phyloP scores from a whole-genome alignment of 73 alveolate genomes.

The Uronychia binucleata region DNA sequence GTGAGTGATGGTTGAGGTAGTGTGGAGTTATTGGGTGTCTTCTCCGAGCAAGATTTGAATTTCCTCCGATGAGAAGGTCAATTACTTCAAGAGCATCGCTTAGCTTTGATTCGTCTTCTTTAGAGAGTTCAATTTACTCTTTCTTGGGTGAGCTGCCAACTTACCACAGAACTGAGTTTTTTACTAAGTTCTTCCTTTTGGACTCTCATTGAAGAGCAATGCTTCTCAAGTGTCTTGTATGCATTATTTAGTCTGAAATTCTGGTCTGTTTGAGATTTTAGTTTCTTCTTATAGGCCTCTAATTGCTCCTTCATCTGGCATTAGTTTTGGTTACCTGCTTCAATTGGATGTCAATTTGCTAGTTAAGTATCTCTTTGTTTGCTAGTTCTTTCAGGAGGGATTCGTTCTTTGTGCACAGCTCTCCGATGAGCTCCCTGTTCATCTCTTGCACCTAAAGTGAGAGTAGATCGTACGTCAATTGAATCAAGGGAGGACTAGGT shows the following conservation, averaged over 20 bases:
- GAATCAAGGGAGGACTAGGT: constrained; percentile 1
- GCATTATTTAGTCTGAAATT: constrained; percentile 18
- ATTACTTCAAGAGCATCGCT: too few species aligned
- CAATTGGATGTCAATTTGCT: neutral
- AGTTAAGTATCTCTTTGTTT: neutral
- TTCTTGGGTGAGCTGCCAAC: neutral
- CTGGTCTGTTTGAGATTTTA: constrained; percentile 9
- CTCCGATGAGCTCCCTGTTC: neutral
- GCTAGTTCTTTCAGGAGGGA: neutral
- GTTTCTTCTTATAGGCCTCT: constrained; percentile 7
- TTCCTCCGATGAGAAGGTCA: too few species aligned
- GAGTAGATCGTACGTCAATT: too few species aligned
- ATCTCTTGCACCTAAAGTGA: neutral
- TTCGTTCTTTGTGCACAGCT: neutral
- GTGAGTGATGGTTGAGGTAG: constrained; percentile 3
- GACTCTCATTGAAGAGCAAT: neutral
- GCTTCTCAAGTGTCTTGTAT: constrained; percentile 35
- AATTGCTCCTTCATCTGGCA: constrained; percentile 12
- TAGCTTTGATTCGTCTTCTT: too few species aligned
- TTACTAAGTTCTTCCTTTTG: neutral
- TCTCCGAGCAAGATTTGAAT: too few species aligned
- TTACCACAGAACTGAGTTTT: neutral
- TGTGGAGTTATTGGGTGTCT: too few species aligned
- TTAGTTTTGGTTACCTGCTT: neutral
- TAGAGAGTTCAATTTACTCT: too few species aligned